Evolutionary conservation across 495 filamentous ascomycete genomes (phyloP), one percentile per base, ranked within the genome.

Genomic region (Paragyromitra xinjiangensis): DNA sequence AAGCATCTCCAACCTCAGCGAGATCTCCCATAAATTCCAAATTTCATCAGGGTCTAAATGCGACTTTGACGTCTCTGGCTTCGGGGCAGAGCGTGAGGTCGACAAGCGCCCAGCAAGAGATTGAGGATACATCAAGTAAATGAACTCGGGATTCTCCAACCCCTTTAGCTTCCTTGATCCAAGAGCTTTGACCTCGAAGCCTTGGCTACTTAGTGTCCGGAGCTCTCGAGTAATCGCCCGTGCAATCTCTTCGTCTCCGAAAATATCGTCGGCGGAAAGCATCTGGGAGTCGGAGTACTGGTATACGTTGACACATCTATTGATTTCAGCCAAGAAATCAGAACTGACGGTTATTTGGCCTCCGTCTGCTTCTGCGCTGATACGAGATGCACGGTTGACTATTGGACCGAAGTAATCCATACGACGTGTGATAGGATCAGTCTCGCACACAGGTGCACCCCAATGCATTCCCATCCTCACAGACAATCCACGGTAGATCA

Each of bases 371-470:
- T 93, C 93, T 48, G 92, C 90, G 6, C 93, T 95, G 64, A 99
- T 95, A 83, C 95, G 91, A 62, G 94, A 91, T 0, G 95, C 93
- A 73, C 95, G 93, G 84, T 99, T 99, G 75, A 99, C 95, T 93
- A 99, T 98, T 0, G 96, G 95, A 8, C 95, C 95, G 83, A 98
- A 98, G 84, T 99, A 99, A 82, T 99, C 95, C 95, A 99, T 99
- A 51, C 95, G 94, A 61, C 93, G 90, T 9, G 95, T 99, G 6
- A 99, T 93, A 0, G 95, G 95, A 83, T 99, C 95, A 42, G 91
- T 91, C 82, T 98, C 95, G 79, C 93, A 96, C 67, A 99, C 94
- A 39, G 96, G 95, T 56, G 91, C 89, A 66, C 95, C 95, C 90
- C 91, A 98, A 82, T 99, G 95, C 56, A 94, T 91, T 74, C 95